A percentile compares a stretch with the other conserved stretches of the same genome.
These are phyloP conservation scores for Aureococcus anophagefferens DNA, from an alignment of 108 stramenopile genomes.

Conservation along the genomic window DNA sequence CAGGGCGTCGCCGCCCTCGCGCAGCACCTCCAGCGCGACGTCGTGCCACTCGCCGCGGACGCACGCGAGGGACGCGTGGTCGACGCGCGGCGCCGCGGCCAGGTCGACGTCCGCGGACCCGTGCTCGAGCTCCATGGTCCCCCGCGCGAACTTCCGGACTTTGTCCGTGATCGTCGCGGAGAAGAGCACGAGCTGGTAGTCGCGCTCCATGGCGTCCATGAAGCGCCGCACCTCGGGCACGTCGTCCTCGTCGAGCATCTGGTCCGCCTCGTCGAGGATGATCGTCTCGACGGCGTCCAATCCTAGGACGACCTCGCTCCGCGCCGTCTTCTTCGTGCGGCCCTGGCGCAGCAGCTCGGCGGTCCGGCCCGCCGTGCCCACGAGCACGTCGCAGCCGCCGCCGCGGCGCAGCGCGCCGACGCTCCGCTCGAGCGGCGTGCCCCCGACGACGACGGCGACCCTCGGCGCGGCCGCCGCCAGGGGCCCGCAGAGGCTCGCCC, in stretches of 20 bases:
- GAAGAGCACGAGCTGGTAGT: slow-evolving; percentile 48
- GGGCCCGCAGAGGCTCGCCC: slow-evolving; percentile 21
- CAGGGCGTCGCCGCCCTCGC: slow-evolving; percentile 33
- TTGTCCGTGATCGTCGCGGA: slow-evolving; percentile 43
- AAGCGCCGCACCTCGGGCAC: slow-evolving; percentile 34
- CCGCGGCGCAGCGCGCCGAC: slow-evolving; percentile 22
- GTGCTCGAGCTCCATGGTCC: slow-evolving; percentile 42
- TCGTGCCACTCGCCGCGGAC: slow-evolving; percentile 17
- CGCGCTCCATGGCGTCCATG: slow-evolving; percentile 37
- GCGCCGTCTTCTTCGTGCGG: neutral
- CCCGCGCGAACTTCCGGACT: slow-evolving; percentile 33
- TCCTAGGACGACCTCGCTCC: slow-evolving; percentile 13
- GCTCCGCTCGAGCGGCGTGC: slow-evolving; percentile 37
- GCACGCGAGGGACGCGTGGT: slow-evolving; percentile 13
- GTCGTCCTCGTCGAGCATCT: slow-evolving; percentile 35
- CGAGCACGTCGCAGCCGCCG: slow-evolving; percentile 39
- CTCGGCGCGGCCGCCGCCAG: slow-evolving; percentile 24
- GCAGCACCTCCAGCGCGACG: slow-evolving; percentile 38
- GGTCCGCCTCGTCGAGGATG: slow-evolving; percentile 45
- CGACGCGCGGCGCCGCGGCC: neutral
- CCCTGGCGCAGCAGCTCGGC: slow-evolving; percentile 41
- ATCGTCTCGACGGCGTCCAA: slow-evolving; percentile 21
- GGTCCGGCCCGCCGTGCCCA: slow-evolving; percentile 46
- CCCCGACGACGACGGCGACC: slow-evolving; percentile 42
- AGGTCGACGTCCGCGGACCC: slow-evolving; percentile 17